Conservation (phyloP, 1,284 basidiomycete genomes). For the Cutaneotrichosporon sp. region DNA sequence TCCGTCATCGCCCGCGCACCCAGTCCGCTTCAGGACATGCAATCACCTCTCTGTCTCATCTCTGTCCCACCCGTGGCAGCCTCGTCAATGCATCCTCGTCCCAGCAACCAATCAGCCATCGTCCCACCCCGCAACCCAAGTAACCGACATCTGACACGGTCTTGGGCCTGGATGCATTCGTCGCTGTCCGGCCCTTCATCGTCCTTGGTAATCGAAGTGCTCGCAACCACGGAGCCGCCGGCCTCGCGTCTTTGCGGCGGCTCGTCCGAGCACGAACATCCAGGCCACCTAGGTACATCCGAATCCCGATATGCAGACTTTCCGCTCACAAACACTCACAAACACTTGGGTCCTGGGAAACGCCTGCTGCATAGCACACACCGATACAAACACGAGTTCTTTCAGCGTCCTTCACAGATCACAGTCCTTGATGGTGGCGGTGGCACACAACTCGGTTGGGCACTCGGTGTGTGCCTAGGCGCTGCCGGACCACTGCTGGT, state of each 20-base stretch:
- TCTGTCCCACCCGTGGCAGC: no score
- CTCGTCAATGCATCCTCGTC: no score
- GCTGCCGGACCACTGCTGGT: conserved; percentile 20
- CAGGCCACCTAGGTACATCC: no score
- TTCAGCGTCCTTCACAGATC: background rate
- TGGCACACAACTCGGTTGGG: background rate
- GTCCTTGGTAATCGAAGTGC: background rate
- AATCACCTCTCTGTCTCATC: background rate
- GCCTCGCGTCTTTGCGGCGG: background rate
- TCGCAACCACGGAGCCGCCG: background rate
- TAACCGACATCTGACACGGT: no score
- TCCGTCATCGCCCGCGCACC: conserved; percentile 2
- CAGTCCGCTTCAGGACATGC: background rate
- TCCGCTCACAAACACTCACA: no score
- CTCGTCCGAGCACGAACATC: background rate
- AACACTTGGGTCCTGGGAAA: background rate
- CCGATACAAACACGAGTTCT: background rate
- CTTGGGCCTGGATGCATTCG: no score
- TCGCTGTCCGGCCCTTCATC: no score
- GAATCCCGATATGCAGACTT: no score
- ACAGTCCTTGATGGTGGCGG: no score
- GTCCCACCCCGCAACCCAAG: no score
- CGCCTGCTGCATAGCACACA: background rate
- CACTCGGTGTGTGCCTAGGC: background rate
- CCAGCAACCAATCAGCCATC: no score